Conservation (phyloP, 2,329 filamentous ascomycete genomes). For the Trichoderma aggressivum region DNA sequence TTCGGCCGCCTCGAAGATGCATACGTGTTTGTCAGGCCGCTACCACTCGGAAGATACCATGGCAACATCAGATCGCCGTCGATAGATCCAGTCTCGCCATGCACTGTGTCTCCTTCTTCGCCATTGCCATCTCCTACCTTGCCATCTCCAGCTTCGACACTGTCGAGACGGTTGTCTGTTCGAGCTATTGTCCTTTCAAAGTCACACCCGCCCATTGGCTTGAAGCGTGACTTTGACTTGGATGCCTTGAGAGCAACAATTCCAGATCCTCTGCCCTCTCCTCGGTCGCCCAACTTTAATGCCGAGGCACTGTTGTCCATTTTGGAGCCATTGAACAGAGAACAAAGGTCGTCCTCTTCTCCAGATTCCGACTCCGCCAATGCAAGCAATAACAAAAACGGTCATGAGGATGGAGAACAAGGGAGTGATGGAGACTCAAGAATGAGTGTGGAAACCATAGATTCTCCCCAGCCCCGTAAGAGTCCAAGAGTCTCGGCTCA, state of each 20-base stretch:
- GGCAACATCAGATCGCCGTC: not conserved
- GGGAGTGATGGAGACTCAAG: not conserved
- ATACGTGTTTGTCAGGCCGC: conserved; percentile 28
- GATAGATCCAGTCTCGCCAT: not conserved
- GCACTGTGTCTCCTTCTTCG: not conserved
- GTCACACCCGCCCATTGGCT: conserved; percentile 43
- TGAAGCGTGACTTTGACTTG: conserved; percentile 51
- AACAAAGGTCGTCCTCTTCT: not conserved
- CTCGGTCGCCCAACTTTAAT: conserved; percentile 22
- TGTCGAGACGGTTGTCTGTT: conserved; percentile 24
- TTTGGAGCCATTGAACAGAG: not conserved
- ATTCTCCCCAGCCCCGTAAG: not conserved
- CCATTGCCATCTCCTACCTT: not conserved
- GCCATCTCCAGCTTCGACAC: not conserved
- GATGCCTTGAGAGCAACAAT: conserved; percentile 46
- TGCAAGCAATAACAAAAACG: not conserved
- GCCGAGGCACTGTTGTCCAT: conserved; percentile 20
- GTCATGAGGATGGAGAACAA: not conserved
- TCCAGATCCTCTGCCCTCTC: conserved; percentile 32
- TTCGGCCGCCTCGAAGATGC: conserved; percentile 21
- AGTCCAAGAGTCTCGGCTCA: not conserved
- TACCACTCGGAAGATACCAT: conserved; percentile 25
- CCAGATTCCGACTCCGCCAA: not conserved
- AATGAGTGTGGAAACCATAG: not conserved
- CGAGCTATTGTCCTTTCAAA: conserved; percentile 31